Conservation (phyloP, 2,329 filamentous ascomycete species). For the Akanthomyces lecanii region DNA sequence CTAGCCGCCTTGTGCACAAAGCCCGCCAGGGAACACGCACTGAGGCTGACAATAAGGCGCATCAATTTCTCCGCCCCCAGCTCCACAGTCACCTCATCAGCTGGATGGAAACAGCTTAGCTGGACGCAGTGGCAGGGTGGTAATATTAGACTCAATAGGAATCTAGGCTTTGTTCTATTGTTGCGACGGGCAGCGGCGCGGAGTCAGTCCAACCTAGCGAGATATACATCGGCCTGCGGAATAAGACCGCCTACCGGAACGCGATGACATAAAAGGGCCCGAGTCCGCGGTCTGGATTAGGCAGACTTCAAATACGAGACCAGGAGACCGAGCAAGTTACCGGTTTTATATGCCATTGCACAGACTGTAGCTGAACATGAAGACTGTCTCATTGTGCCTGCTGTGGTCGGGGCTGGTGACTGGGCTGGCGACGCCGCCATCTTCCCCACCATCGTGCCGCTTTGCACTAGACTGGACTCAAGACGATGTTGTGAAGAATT, state of each 20-base stretch:
- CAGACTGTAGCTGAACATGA: not conserved
- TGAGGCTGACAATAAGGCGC: constrained; percentile 8
- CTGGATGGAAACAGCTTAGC: constrained; percentile 2
- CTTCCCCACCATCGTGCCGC: constrained; percentile 26
- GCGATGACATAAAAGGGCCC: constrained; percentile 7
- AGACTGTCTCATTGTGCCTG: not conserved
- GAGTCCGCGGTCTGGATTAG: not conserved
- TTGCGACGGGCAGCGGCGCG: not conserved
- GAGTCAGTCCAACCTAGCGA: not conserved
- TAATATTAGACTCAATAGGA: not conserved
- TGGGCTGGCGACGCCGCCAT: not conserved
- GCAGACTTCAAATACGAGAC: not conserved
- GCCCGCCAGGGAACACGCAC: not conserved
- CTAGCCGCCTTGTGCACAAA: not conserved
- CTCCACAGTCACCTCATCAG: constrained; percentile 12
- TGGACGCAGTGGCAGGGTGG: constrained; percentile 3
- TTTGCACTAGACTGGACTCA: constrained; percentile 29
- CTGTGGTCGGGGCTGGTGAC: constrained; percentile 1
- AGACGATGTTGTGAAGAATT: constrained; percentile 26
- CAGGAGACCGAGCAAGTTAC: not conserved
- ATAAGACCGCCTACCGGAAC: not conserved
- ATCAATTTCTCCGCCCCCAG: constrained; percentile 15
- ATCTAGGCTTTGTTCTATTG: not conserved
- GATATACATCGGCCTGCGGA: not conserved
- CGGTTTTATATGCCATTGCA: not conserved